phyloP scores from a whole-genome alignment of 1,284 basidiomycete genomes.

The Cutaneotrichosporon spelunceum region DNA sequence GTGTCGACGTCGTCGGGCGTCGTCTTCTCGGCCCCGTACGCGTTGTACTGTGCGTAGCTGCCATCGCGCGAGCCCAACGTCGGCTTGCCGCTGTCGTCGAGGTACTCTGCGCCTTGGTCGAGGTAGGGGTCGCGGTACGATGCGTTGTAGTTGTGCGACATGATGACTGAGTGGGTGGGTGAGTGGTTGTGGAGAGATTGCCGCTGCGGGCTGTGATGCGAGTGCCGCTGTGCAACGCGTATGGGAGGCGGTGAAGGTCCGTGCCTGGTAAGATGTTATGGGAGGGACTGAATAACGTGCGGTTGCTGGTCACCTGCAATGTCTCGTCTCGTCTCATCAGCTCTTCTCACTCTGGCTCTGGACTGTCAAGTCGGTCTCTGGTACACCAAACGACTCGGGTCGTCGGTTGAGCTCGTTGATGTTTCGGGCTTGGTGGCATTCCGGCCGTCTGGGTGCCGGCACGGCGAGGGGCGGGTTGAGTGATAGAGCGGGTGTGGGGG shows the following conservation, averaged over 20 bases:
- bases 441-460: neutral
- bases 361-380: too few relatives aligned
- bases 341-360: too few relatives aligned
- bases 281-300: neutral
- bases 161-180: slow-evolving; percentile 5
- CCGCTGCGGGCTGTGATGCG: neutral
- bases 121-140: slow-evolving; percentile 24
- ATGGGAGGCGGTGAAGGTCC: neutral
- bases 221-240: slow-evolving; percentile 8
- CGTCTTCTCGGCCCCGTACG: slow-evolving; percentile 31
- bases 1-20: slow-evolving; percentile 7
- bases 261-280: neutral
- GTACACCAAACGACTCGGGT: neutral
- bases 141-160: slow-evolving; percentile 18
- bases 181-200: neutral
- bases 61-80: neutral
- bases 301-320: too few relatives aligned
- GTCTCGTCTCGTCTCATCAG: too few relatives aligned
- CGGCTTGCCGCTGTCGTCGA: slow-evolving; percentile 11
- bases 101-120: slow-evolving; percentile 17
- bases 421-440: neutral
- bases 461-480: neutral
- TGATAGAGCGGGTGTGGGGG: neutral
- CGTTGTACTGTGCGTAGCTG: slow-evolving; percentile 10
- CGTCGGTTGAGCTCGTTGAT: neutral